Conservation (phyloP, 306 rosid species). For the Begonia loranthoides region DNA sequence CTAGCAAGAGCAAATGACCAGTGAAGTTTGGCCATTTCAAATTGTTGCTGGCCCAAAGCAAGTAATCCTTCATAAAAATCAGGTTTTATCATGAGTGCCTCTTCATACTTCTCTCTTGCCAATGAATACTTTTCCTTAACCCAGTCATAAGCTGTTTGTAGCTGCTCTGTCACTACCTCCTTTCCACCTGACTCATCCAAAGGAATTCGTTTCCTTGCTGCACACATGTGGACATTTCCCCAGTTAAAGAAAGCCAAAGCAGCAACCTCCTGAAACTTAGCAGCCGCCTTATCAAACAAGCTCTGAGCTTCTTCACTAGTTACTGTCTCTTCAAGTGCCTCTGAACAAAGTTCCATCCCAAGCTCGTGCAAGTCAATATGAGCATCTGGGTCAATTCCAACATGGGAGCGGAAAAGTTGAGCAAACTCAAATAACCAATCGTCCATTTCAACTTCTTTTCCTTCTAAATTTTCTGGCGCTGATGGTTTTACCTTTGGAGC, state of each 20-base stretch:
- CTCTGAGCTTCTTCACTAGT: conserved; percentile 93
- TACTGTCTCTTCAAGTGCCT: conserved; percentile 93
- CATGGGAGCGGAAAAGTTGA: conserved; percentile 88
- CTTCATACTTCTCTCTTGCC: conserved; percentile 84
- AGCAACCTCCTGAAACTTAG: conserved; percentile 97
- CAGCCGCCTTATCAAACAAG: conserved; percentile 85
- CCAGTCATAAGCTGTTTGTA: conserved; percentile 92
- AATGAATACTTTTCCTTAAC: conserved; percentile 81
- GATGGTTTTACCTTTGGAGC: conserved; percentile 45
- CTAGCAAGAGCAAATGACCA: conserved; percentile 92
- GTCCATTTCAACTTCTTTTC: conserved; percentile 95
- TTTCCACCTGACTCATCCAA: conserved; percentile 74
- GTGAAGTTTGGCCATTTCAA: conserved; percentile 96
- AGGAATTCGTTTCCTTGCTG: conserved; percentile 91
- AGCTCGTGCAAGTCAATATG: conserved; percentile 93
- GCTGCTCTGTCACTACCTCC: conserved; percentile 59
- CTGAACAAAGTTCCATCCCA: conserved; percentile 97
- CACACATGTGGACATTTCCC: conserved; percentile 98
- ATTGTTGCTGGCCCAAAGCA: conserved; percentile 90
- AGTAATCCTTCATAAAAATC: conserved; percentile 91
- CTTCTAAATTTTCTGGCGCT: conserved; percentile 46
- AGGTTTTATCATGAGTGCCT: conserved; percentile 78
- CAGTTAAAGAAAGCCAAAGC: conserved; percentile 93
- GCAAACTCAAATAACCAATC: conserved; percentile 99
- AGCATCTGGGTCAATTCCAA: conserved; percentile 95